phyloP scores from a whole-genome alignment of 768 basidiomycete species.

The Leccinum sublutescens region DNA sequence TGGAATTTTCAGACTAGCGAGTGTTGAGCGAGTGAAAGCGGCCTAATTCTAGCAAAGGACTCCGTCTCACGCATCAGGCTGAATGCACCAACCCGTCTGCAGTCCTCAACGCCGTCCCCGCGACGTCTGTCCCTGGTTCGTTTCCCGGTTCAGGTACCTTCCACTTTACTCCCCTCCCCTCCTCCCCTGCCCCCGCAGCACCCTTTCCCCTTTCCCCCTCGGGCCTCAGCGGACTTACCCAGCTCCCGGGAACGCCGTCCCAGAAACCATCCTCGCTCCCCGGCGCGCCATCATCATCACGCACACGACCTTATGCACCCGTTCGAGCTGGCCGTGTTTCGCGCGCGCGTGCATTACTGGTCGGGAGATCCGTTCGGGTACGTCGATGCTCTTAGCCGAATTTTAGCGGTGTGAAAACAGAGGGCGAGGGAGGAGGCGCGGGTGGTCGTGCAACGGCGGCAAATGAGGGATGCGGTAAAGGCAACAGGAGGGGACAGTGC shows the following conservation, averaged over 20 bases:
- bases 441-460: constrained; percentile 15
- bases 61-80: constrained; percentile 31
- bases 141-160: constrained; percentile 41
- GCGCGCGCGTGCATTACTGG: constrained; percentile 78
- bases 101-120: constrained; percentile 60
- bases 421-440: constrained; percentile 40
- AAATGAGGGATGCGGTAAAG: not conserved
- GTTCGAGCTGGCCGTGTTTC: constrained; percentile 63
- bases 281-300: not conserved
- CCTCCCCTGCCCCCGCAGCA: constrained; percentile 26
- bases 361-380: constrained; percentile 77
- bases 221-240: constrained; percentile 15
- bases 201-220: constrained; percentile 22
- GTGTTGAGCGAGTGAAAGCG: too few relatives aligned
- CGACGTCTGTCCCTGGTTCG: constrained; percentile 49
- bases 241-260: constrained; percentile 26
- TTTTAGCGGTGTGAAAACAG: constrained; percentile 59
- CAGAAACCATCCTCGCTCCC: constrained; percentile 16
- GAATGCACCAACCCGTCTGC: constrained; percentile 80
- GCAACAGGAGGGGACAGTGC: not conserved
- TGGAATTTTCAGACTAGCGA: too few relatives aligned
- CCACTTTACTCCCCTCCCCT: constrained; percentile 28
- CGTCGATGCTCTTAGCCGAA: constrained; percentile 63
- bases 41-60: too few relatives aligned
- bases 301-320: constrained; percentile 28